Evolutionary conservation across 2,329 filamentous ascomycete species (phyloP).

Genomic region (Colletotrichum aenigma): DNA sequence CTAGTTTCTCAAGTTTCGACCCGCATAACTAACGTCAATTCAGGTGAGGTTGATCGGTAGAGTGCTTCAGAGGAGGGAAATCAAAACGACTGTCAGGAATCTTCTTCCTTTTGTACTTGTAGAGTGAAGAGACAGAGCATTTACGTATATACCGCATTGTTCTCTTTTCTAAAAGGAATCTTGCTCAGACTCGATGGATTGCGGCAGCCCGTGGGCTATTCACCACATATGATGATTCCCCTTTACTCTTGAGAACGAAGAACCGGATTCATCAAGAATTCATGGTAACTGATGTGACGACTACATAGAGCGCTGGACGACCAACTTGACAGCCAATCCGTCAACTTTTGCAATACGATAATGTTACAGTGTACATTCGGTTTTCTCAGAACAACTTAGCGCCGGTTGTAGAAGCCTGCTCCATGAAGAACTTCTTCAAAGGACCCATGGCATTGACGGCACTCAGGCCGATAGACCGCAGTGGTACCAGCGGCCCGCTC

Average conservation of each 20-base stretch:
- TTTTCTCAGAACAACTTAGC: slow-evolving; percentile 42
- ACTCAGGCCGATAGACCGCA: slow-evolving; percentile 77
- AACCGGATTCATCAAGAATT: not conserved
- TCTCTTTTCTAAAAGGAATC: slow-evolving; percentile 20
- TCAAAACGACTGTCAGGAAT: slow-evolving; percentile 17
- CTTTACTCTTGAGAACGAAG: not conserved
- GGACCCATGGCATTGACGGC: slow-evolving; percentile 77
- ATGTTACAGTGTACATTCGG: not conserved
- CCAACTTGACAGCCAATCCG: not conserved
- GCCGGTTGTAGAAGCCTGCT: slow-evolving; percentile 64
- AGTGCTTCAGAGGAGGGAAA: slow-evolving; percentile 18
- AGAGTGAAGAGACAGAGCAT: slow-evolving; percentile 25
- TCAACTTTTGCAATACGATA: not conserved
- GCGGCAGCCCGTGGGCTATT: not conserved
- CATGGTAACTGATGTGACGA: not conserved
- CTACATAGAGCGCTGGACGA: not conserved
- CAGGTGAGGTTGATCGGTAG: slow-evolving; percentile 68
- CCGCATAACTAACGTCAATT: slow-evolving; percentile 34
- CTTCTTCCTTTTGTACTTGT: slow-evolving; percentile 27
- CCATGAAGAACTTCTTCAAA: slow-evolving; percentile 88
- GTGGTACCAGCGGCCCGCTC: slow-evolving; percentile 78
- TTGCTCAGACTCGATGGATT: not conserved
- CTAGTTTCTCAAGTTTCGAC: not conserved
- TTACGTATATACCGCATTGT: slow-evolving; percentile 26
- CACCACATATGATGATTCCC: not conserved